Evolutionary conservation across 2,329 filamentous ascomycete species (phyloP).

Genomic region (Penicillium sp.): DNA sequence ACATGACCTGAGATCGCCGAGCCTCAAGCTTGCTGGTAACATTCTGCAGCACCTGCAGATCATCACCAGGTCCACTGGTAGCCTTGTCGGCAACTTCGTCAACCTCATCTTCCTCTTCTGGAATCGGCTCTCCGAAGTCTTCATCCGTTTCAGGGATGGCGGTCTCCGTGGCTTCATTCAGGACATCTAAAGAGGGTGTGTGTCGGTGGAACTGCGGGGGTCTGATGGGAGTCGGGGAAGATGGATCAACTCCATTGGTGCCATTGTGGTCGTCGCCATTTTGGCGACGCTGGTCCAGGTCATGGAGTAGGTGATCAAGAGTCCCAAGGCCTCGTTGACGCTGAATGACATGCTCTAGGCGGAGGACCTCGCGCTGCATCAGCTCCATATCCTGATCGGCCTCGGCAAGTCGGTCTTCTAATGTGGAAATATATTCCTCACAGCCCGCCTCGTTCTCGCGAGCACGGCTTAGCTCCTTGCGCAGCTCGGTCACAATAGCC

Average conservation of each 20-base stretch:
- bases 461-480: slow-evolving; percentile 83
- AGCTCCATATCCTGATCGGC: slow-evolving; percentile 93
- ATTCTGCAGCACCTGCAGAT: slow-evolving; percentile 37
- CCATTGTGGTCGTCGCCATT: slow-evolving; percentile 32
- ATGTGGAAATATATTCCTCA: slow-evolving; percentile 95
- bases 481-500: slow-evolving; percentile 77
- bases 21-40: slow-evolving; percentile 29
- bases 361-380: slow-evolving; percentile 95
- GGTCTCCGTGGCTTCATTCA: slow-evolving; percentile 46
- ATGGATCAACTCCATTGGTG: slow-evolving; percentile 14
- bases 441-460: slow-evolving; percentile 86
- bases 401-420: slow-evolving; percentile 93
- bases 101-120: slow-evolving; percentile 30
- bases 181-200: slow-evolving; percentile 40
- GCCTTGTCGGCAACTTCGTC: slow-evolving; percentile 16
- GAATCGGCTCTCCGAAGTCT: slow-evolving; percentile 34
- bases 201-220: slow-evolving; percentile 27
- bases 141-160: slow-evolving; percentile 48
- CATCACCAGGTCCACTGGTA: slow-evolving; percentile 29
- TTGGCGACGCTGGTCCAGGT: slow-evolving; percentile 73
- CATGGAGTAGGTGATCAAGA: slow-evolving; percentile 85
- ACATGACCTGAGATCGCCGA: slow-evolving; percentile 19
- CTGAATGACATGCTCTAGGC: slow-evolving; percentile 91
- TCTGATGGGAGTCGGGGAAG: slow-evolving; percentile 17
- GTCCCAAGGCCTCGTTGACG: slow-evolving; percentile 93